Evolutionary conservation across 139 green algal genomes (phyloP), one percentile per base, ranked within the genome.

Genomic region (Microglena sp.): DNA sequence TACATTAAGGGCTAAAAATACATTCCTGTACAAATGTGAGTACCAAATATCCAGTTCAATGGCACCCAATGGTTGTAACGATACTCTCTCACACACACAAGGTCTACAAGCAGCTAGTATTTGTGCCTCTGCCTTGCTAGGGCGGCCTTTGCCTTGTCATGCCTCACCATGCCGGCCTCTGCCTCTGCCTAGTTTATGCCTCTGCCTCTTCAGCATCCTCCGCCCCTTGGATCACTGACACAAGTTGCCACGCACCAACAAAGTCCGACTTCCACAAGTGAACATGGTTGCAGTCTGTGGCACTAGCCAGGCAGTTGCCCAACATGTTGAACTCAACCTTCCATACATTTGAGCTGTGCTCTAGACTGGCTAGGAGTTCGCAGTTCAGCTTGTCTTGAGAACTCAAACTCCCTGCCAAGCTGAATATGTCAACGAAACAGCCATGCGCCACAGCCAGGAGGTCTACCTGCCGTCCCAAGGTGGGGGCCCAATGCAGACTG

Each of bases 241-340:
- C 32, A 11, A 61, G 24, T 27, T 57, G 34, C 63, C 64, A 80
- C 1, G 45, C 15, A 2, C 73, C 73, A 7, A 76, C 64, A 53
- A 80, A 54, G 53, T 76, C 33, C 3, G 73, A 43, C 33, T 40
- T 45, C 58, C 69, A 80, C 36, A 80, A 32, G n/a, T 65, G 29
- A n/a, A 80, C 59, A 2, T 54, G 36, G 24, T 68, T 57, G 15
- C 24, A 55, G 26, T 73, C 64, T 0, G 69, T 78, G 7, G 70
- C 59, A 0, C 46, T 55, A 0, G 53, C 77, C 2, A 84, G 64
- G 33, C 70, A 74, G 5, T 69, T 81, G 50, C 73, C 77, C 45
- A 72, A 43, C 44, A 59, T 33, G 46, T 73, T 77, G 31, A 76
- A 84, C 65, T 81, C 73, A 7, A 81, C 46, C 56, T 74, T 69